Conservation (phyloP, 805 yeast genomes). For the Metschnikowia dekortorum region DNA sequence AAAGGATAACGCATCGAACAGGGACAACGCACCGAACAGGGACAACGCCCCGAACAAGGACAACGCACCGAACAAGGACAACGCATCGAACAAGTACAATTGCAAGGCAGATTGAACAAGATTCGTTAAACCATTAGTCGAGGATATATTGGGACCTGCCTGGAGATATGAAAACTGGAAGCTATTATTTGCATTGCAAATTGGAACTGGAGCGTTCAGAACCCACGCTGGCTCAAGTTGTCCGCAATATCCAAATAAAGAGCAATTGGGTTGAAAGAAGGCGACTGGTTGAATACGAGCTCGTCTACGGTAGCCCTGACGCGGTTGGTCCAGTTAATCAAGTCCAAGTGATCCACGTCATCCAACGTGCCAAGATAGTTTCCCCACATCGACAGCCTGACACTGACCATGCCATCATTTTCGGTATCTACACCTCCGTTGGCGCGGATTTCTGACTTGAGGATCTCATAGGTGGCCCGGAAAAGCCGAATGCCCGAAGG, state of each 20-base stretch:
- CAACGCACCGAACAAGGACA: too few relatives aligned
- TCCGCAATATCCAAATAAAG: constrained; percentile 68
- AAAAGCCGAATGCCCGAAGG: constrained; percentile 65
- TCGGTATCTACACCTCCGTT: constrained; percentile 39
- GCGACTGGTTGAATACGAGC: constrained; percentile 24
- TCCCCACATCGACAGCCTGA: constrained; percentile 80
- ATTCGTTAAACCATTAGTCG: too few relatives aligned
- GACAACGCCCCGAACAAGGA: too few relatives aligned
- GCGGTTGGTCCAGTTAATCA: constrained; percentile 75
- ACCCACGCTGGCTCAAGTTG: constrained; percentile 54
- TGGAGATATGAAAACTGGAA: too few relatives aligned
- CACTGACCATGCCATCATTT: constrained; percentile 86
- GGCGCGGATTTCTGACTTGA: constrained; percentile 27
- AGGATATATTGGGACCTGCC: too few relatives aligned
- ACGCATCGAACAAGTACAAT: too few relatives aligned
- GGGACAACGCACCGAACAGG: too few relatives aligned
- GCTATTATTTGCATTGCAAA: background rate
- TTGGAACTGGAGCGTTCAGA: constrained; percentile 24
- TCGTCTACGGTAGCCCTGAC: constrained; percentile 36
- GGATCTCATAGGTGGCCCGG: constrained; percentile 57
- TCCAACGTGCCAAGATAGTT: constrained; percentile 71
- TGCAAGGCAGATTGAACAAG: too few relatives aligned
- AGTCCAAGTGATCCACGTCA: constrained; percentile 78
- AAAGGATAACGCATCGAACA: too few relatives aligned
- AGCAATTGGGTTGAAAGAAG: constrained; percentile 60